Evolutionary conservation across 768 basidiomycete genomes (phyloP), one percentile per base, ranked within the genome.

Genomic region (Tephrocybe rancida): DNA sequence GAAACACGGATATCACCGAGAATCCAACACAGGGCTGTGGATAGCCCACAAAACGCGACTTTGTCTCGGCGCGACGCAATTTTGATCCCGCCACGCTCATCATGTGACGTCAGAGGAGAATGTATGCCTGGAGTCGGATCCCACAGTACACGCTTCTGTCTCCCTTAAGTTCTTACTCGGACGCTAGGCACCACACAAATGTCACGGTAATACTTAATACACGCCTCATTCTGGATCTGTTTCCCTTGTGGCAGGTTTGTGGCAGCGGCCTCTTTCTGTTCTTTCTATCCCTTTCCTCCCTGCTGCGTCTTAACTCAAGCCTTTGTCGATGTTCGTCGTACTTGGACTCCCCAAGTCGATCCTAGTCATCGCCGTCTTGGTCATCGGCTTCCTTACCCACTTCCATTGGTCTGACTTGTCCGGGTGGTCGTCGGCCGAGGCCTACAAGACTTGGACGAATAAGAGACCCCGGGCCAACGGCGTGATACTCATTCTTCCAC

Each of bases 401-500:
- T 11, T 52, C n/a, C 37, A 48, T 6, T 54, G 45, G 44, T 8
- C 32, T 16, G n/a, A 49, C 26, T 3, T 18, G 9, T 44, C 44
- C 6, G 38, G 25, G 37, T 47, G 46, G 53, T 54, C n/a, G n/a
- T n/a, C 53, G 16, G 39, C 34, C 18, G 32, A 37, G 32, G 29
- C 19, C 18, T 35, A 48, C 25, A 3, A 30, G 9, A 34, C n/a
- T 1, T 44, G 30, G 27, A 27, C n/a, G n/a, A n/a, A n/a, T n/a
- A 39, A 48, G 21, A 59, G 38, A 41, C 63, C 66, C n/a, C n/a
- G n/a, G n/a, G n/a, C n/a, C 7, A 69, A 65, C 44, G 66, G 60
- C 1, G 67, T 62, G 5, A 69, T 69, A 38, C 61, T 66, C 48
- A 69, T 69, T 50, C 60, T 69, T 3, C 38, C 67, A 13, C 55